Evolutionary conservation across 257 asterid genomes (phyloP).

Genomic region (Cynanchum wilfordii): DNA sequence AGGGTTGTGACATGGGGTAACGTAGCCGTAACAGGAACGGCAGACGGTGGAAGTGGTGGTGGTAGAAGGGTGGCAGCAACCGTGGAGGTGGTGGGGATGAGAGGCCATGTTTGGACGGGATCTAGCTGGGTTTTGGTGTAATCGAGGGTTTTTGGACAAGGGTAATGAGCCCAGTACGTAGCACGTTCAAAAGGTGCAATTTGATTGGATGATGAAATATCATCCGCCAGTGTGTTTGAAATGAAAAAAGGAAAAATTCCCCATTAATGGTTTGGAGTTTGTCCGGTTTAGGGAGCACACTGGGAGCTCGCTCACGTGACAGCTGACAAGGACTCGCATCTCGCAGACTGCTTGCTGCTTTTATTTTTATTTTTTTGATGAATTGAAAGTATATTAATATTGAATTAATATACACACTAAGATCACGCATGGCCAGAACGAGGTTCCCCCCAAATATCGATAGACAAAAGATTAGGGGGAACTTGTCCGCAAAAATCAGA

Average conservation of each 20-base stretch:
- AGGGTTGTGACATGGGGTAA: constrained; percentile 26
- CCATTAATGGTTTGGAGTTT: not conserved
- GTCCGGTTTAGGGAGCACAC: not conserved
- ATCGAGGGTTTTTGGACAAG: not conserved
- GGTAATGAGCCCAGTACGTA: not conserved
- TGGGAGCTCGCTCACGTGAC: constrained; percentile 8
- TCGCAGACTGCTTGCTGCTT: not conserved
- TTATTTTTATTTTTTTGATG: too few relatives aligned
- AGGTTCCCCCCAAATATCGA: too few relatives aligned
- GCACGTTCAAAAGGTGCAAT: not conserved
- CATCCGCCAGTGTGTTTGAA: not conserved
- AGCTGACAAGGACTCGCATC: constrained; percentile 5
- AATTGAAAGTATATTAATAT: too few relatives aligned
- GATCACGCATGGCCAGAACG: too few relatives aligned
- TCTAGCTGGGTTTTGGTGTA: constrained; percentile 1
- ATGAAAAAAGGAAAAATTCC: too few relatives aligned
- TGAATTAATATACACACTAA: too few relatives aligned
- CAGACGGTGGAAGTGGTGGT: constrained; percentile 24
- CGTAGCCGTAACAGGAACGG: constrained; percentile 17
- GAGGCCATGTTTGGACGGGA: constrained; percentile 45
- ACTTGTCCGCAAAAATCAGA: too few relatives aligned
- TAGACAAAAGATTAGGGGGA: too few relatives aligned
- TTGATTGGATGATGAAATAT: not conserved
- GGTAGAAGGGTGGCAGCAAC: constrained; percentile 17
- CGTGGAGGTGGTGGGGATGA: constrained; percentile 42